Base-by-base conservation (phyloP, 192 early-diverging fungal genomes). In the Coemansia sp. region DNA sequence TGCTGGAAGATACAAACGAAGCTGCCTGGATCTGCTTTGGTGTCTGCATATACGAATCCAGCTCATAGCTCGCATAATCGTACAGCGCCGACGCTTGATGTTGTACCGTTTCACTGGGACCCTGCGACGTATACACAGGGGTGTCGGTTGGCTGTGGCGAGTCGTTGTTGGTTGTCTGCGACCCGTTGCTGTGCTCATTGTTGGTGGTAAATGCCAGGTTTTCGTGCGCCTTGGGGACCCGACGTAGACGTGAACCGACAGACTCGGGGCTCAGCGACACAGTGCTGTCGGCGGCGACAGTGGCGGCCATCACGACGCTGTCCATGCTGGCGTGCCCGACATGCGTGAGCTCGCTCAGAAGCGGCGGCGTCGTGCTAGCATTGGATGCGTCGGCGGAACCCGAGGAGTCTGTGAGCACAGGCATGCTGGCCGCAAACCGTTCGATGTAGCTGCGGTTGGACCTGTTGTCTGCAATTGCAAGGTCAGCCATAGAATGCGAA, bases 221-320 rank as follows among this genome's bases (percentile, higher is more conserved):
- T 20, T 69, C 71, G 2, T 71, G 79, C 0, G 67, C 70, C 70
- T 83, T 78, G 35, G 81, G 67, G 33, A 83, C 70, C 9, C 81
- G 63, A 14, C 76, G 81, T 38, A 83, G 60, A 0, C 76, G 66
- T 28, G 81, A 83, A 2, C 76, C 80, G 33, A 77, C 72, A 0
- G 73, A 75, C 67, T 78, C 68, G 4, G 76, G 81, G 66, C 75
- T 83, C 45, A 83, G 64, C 28, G 81, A 72, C 12, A 52, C 66
- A 5, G 63, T 34, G 59, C 81, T 83, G 57, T 75, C 70, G 5
- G 75, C 73, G 1, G 81, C 76, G 11, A 63, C 67, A 22, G 70
- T 72, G 17, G 76, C 80, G 2, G 70, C 80, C 62, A 77, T 37
- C 43, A 83, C 80, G 20, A 83, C 53, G 66, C 75, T 78, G 64